These are phyloP conservation scores for Verticillium albo-atrum DNA, from an alignment of 2,329 filamentous ascomycete genomes.

Conservation along the genomic window DNA sequence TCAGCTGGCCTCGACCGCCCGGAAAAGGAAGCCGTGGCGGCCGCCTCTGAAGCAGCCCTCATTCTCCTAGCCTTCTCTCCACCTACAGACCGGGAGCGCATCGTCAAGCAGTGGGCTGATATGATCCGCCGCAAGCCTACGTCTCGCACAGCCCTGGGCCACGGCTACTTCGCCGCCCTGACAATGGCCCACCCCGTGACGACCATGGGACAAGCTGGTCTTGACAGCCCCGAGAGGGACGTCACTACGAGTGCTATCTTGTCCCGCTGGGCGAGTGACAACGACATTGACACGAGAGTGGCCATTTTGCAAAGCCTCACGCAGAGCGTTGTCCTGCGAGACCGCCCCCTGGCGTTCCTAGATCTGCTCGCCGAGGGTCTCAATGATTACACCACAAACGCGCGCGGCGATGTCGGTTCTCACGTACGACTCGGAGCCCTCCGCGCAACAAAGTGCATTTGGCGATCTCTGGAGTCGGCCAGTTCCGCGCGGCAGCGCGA, in stretches of 20 bases:
- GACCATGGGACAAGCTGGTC: background rate
- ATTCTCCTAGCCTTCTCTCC: constrained; percentile 42
- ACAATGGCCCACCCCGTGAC: constrained; percentile 43
- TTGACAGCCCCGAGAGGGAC: constrained; percentile 15
- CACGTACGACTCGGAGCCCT: constrained; percentile 79
- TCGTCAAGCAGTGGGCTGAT: constrained; percentile 43
- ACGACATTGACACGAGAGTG: constrained; percentile 46
- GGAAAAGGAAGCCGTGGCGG: constrained; percentile 45
- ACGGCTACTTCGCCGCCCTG: constrained; percentile 50
- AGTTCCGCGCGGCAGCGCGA: constrained; percentile 9
- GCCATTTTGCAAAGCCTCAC: constrained; percentile 52
- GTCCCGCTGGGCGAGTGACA: constrained; percentile 48
- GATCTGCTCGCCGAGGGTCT: constrained; percentile 53
- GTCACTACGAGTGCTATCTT: constrained; percentile 41
- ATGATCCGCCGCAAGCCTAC: constrained; percentile 29
- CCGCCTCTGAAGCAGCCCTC: constrained; percentile 47
- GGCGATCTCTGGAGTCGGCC: constrained; percentile 27
- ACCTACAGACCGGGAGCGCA: constrained; percentile 26
- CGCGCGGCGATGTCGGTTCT: constrained; percentile 85
- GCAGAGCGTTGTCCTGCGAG: constrained; percentile 37
- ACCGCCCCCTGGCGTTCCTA: constrained; percentile 36
- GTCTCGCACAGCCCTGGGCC: constrained; percentile 31
- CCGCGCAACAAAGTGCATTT: constrained; percentile 65
- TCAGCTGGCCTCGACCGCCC: constrained; percentile 43
- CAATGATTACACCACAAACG: constrained; percentile 87